Percentiles rank a stretch among this genome's conserved stretches.
phyloP scores from a whole-genome alignment of 2,329 filamentous ascomycete species.

The Escovopsis sp. region DNA sequence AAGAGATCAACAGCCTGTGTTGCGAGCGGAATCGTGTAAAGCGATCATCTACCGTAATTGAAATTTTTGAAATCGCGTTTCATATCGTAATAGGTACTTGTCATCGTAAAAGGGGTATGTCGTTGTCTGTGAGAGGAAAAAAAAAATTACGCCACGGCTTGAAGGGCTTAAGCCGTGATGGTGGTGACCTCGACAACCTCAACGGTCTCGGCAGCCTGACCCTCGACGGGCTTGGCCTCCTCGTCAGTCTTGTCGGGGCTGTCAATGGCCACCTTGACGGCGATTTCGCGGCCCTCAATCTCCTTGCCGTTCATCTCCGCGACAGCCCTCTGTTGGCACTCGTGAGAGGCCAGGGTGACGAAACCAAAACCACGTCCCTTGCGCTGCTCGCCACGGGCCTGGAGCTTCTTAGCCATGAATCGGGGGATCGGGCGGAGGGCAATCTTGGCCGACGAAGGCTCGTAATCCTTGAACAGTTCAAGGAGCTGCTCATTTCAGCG shows the following conservation, averaged over 20 bases:
- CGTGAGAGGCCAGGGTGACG: constrained; percentile 88
- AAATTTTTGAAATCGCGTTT: constrained; percentile 25
- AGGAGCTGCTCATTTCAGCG: constrained; percentile 54
- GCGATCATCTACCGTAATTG: constrained; percentile 23
- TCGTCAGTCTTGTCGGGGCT: constrained; percentile 93
- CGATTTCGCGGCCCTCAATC: constrained; percentile 96
- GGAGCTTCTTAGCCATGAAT: constrained; percentile 99
- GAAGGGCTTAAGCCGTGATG: constrained; percentile 18
- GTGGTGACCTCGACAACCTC: constrained; percentile 14
- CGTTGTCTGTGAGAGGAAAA: constrained; percentile 9
- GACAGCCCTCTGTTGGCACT: constrained; percentile 94
- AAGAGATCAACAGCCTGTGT: constrained; percentile 13
- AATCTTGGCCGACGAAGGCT: constrained; percentile 92
- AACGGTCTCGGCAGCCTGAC: constrained; percentile 29
- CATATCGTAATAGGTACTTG: constrained; percentile 24
- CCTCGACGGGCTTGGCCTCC: constrained; percentile 50
- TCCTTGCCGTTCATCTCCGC: constrained; percentile 98
- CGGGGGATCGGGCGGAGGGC: constrained; percentile 95
- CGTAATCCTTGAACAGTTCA: constrained; percentile 88
- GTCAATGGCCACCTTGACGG: constrained; percentile 99
- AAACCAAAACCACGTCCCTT: constrained; percentile 99
- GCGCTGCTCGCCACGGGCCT: constrained; percentile 91
- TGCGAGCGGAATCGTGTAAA: constrained; percentile 11
- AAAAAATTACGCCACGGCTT: constrained; percentile 10
- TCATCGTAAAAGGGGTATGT: constrained; percentile 13